These are phyloP conservation scores for Cyathus striatus DNA, from an alignment of 768 basidiomycete genomes.

Conservation along the genomic window DNA sequence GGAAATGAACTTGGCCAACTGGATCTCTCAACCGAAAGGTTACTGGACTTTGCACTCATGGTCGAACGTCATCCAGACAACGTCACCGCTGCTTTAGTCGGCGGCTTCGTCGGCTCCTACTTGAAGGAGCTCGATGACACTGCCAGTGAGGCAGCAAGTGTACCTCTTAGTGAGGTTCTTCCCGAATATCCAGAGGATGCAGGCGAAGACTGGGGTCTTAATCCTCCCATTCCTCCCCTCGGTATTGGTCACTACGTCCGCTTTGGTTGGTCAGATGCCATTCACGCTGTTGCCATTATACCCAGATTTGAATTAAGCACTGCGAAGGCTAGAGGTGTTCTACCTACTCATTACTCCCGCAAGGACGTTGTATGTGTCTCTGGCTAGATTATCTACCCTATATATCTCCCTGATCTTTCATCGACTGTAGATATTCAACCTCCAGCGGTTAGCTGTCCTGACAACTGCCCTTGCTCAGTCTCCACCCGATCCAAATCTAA, in stretches of 20 bases:
- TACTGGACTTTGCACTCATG: slow-evolving; percentile 97
- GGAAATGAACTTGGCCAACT: slow-evolving; percentile 80
- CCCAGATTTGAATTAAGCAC: slow-evolving; percentile 96
- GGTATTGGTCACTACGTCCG: slow-evolving; percentile 94
- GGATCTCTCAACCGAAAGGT: slow-evolving; percentile 57
- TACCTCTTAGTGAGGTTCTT: slow-evolving; percentile 92
- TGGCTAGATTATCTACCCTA: too few relatives aligned
- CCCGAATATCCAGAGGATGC: slow-evolving; percentile 95
- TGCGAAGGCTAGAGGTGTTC: slow-evolving; percentile 84
- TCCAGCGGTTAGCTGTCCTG: slow-evolving; percentile 92
- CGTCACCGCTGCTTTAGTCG: slow-evolving; percentile 94
- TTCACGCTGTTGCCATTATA: slow-evolving; percentile 92
- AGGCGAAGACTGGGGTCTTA: slow-evolving; percentile 83
- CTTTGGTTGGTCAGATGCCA: slow-evolving; percentile 78
- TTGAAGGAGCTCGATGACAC: slow-evolving; percentile 81
- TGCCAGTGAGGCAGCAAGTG: slow-evolving; percentile 79
- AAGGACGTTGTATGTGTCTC: slow-evolving; percentile 86
- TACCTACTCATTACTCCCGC: slow-evolving; percentile 81
- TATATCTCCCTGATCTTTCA: too few relatives aligned
- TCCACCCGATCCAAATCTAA: slow-evolving; percentile 93
- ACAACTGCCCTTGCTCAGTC: slow-evolving; percentile 89
- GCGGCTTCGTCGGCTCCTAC: slow-evolving; percentile 96
- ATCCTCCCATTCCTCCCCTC: slow-evolving; percentile 81
- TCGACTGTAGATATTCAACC: slow-evolving; percentile 96
- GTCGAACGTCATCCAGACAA: slow-evolving; percentile 99